Evolutionary conservation across 306 rosid species (phyloP).

Genomic region (Bauhinia variegata): DNA sequence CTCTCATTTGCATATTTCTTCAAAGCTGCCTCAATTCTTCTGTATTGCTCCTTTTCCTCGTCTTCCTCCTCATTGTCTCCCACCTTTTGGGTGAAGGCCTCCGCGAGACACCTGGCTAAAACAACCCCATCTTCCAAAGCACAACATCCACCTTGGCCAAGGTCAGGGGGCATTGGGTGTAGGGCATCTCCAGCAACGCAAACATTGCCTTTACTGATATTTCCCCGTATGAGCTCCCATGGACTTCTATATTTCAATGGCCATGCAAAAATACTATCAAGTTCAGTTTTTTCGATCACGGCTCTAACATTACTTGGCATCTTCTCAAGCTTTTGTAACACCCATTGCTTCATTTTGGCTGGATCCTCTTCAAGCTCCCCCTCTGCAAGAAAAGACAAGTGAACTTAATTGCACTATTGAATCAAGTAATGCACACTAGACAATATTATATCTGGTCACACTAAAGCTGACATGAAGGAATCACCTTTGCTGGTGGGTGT

Average conservation of each 20-base stretch:
- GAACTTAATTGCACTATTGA: no score
- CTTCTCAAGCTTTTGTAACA: constrained; percentile 55
- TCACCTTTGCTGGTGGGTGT: constrained; percentile 61
- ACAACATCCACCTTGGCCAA: constrained; percentile 69
- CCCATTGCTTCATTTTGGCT: constrained; percentile 49
- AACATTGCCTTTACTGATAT: constrained; percentile 62
- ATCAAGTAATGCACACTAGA: background rate
- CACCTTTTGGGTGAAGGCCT: constrained; percentile 44
- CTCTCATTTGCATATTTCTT: constrained; percentile 63
- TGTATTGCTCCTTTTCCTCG: constrained; percentile 39
- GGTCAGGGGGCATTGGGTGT: constrained; percentile 72
- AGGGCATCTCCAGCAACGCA: constrained; percentile 77
- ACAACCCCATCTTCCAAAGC: constrained; percentile 68
- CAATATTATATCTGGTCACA: background rate
- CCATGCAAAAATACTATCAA: constrained; percentile 34
- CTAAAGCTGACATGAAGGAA: background rate
- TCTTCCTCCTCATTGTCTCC: background rate
- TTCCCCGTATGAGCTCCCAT: constrained; percentile 66
- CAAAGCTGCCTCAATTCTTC: constrained; percentile 54
- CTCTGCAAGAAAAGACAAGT: constrained; percentile 37
- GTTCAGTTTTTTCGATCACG: constrained; percentile 47
- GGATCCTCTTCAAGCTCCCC: constrained; percentile 44
- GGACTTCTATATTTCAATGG: constrained; percentile 60
- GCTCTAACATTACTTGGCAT: constrained; percentile 45
- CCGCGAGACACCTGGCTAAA: constrained; percentile 63